These are phyloP conservation scores for Parmales sp. DNA, from an alignment of 108 stramenopile genomes.

Conservation along the genomic window DNA sequence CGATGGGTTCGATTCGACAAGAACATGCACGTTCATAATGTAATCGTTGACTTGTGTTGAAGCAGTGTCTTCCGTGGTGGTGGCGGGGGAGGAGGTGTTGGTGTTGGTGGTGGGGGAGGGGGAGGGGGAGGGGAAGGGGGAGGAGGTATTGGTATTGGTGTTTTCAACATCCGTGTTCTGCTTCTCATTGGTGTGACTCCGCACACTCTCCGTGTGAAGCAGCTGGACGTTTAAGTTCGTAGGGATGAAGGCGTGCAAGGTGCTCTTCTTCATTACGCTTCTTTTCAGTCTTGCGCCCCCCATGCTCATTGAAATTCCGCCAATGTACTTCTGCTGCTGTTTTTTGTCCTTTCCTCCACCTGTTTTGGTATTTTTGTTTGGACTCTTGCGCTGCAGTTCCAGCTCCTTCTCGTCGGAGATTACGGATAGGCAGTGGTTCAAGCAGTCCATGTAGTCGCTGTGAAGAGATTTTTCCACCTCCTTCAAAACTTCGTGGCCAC, in stretches of 20 bases:
- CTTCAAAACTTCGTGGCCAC: not conserved
- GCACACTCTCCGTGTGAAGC: constrained; percentile 4
- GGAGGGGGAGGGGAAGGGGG: too few species aligned
- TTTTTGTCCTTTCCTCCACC: not conserved
- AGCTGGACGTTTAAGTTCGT: constrained; percentile 2
- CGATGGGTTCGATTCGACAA: too few species aligned
- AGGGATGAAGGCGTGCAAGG: not conserved
- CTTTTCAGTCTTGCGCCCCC: constrained; percentile 1
- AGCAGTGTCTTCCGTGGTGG: too few species aligned
- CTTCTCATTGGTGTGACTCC: too few species aligned
- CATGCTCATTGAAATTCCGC: not conserved
- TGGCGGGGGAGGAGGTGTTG: too few species aligned
- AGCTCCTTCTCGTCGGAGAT: not conserved
- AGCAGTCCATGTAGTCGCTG: not conserved
- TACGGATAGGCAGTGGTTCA: not conserved
- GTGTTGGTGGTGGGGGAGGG: too few species aligned
- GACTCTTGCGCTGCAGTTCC: not conserved
- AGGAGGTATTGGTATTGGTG: too few species aligned
- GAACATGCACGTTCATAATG: too few species aligned
- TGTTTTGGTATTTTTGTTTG: not conserved
- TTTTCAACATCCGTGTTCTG: too few species aligned
- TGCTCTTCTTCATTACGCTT: constrained; percentile 1
- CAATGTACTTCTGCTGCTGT: not conserved
- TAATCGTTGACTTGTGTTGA: too few species aligned
- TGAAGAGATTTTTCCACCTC: not conserved